Conservation (phyloP, 805 yeast genomes). For the Yarrowia divulgata region DNA sequence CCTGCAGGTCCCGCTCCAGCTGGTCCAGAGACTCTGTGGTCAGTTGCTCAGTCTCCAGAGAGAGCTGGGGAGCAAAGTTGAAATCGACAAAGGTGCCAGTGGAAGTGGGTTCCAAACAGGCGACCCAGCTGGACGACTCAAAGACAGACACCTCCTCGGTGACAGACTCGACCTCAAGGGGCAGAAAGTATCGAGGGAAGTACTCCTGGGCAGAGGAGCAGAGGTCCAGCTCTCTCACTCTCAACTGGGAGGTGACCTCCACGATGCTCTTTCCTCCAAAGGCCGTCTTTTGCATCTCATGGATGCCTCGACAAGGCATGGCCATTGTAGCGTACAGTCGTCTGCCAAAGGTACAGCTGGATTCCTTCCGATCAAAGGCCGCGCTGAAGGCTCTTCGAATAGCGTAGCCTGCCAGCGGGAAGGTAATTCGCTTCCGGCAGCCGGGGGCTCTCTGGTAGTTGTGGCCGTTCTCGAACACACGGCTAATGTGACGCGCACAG, state of each 20-base stretch:
- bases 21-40: slow-evolving; percentile 56
- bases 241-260: slow-evolving; percentile 12
- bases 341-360: not conserved
- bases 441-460: slow-evolving; percentile 24
- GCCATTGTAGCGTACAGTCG: slow-evolving; percentile 36
- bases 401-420: slow-evolving; percentile 21
- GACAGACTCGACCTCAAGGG: slow-evolving; percentile 25
- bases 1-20: slow-evolving; percentile 51
- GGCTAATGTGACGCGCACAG: slow-evolving; percentile 7
- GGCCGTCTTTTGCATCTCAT: slow-evolving; percentile 9
- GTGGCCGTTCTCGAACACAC: slow-evolving; percentile 21
- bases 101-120: slow-evolving; percentile 17
- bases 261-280: slow-evolving; percentile 21
- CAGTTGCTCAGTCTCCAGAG: slow-evolving; percentile 53
- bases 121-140: slow-evolving; percentile 25
- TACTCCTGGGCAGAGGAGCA: slow-evolving; percentile 1
- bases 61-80: slow-evolving; percentile 52
- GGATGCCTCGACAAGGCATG: slow-evolving; percentile 29
- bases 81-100: slow-evolving; percentile 62
- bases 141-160: not conserved
- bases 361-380: not conserved
- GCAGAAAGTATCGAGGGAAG: slow-evolving; percentile 3
- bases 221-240: slow-evolving; percentile 24
- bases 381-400: not conserved
- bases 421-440: slow-evolving; percentile 15